Evolutionary conservation across 768 basidiomycete genomes (phyloP), one percentile per base, ranked within the genome.

Genomic region (Epithele typhae): DNA sequence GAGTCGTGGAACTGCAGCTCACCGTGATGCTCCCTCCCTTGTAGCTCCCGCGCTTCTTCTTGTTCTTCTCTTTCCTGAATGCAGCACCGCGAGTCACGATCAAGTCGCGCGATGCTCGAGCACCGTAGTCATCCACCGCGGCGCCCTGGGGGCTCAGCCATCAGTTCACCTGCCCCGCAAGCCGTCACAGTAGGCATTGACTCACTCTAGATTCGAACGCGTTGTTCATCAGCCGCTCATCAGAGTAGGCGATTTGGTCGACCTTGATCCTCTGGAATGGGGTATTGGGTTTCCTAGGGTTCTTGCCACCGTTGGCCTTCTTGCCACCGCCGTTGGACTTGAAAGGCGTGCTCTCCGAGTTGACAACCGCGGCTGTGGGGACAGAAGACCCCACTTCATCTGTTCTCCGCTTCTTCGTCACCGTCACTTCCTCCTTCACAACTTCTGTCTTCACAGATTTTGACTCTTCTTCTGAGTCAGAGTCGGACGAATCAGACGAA

Each of bases 11-110:
- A 32, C 30, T 32, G 18, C 12, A 6, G 54, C 78, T 63, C 54
- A 94, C 92, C 39, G 93, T 95, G 51, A 99, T 99, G 61, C 94
- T 90, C 33, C 95, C 95, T 11, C 95, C 93, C 37, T 80, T 79
- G 67, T 97, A 97, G 51, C 86, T 92, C 3, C 93, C 95, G 57
- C 88, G 74, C 71, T 99, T 99, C 72, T 98, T 98, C 80, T 98
- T 99, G 71, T 96, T 97, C 70, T 99, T 99, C 75, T 96, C 95
- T 68, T 98, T 99, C 45, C 92, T 78, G 74, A 99, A 99, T 2
- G 92, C 92, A 39, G 89, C 86, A 3, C 95, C 95, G 1, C 93
- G 80, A 3, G 95, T 98, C 22, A 93, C 88, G 52, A 95, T 86
- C 51, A 99, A 71, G 65, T 98, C 96, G 32, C 77, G 74, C 54